Percentiles rank a stretch among this genome's conserved stretches.
These are phyloP conservation scores for Basipetospora sp. DNA, from an alignment of 2,329 filamentous ascomycete genomes.

Conservation along the genomic window DNA sequence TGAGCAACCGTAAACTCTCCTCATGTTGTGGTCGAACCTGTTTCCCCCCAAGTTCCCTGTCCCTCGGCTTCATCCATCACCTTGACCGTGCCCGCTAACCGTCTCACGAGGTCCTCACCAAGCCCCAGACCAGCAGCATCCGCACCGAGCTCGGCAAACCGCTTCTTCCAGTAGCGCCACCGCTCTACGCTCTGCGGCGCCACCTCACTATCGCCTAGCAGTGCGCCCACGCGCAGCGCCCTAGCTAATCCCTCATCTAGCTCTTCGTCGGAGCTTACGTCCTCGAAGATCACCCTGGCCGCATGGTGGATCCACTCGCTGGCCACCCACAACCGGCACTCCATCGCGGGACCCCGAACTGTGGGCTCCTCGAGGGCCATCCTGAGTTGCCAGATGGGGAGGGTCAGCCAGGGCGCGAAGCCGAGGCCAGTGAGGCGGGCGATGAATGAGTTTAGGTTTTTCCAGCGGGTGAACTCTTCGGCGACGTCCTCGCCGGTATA, in stretches of 20 bases:
- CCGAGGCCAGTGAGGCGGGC: slow-evolving; percentile 16
- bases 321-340: slow-evolving; percentile 7
- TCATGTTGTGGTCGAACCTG: too few species aligned
- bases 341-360: slow-evolving; percentile 5
- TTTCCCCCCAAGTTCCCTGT: too few species aligned
- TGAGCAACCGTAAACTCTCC: too few species aligned
- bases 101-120: too few species aligned
- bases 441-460: slow-evolving; percentile 20
- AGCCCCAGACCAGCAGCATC: not conserved
- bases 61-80: too few species aligned
- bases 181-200: slow-evolving; percentile 13
- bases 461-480: slow-evolving; percentile 13
- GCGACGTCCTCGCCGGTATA: too few species aligned
- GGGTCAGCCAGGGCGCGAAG: slow-evolving; percentile 13
- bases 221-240: too few species aligned
- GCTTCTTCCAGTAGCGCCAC: slow-evolving; percentile 18
- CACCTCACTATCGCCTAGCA: slow-evolving; percentile 7
- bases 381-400: slow-evolving; percentile 19
- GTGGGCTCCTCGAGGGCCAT: slow-evolving; percentile 15
- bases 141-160: slow-evolving; percentile 12
- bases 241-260: too few species aligned
- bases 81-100: too few species aligned
- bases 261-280: too few species aligned
- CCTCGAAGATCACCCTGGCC: slow-evolving; percentile 6
- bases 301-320: slow-evolving; percentile 1